Evolutionary conservation across 208 protist genomes (phyloP).

Genomic region (Trypanosoma grayi): DNA sequence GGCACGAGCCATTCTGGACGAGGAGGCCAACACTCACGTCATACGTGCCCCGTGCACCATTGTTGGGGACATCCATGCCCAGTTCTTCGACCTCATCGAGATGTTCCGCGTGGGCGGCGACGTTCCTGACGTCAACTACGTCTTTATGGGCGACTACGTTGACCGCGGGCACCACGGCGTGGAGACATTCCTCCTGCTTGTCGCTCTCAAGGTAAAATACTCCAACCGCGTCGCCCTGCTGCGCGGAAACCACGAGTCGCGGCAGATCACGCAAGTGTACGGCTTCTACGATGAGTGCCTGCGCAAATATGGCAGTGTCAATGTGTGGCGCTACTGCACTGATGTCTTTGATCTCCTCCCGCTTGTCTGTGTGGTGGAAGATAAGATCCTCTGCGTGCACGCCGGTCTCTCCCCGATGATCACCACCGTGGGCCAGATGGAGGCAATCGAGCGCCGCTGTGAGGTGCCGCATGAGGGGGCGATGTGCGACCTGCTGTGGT

Average conservation of each 20-base stretch:
- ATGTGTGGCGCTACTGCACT: slow-evolving; percentile 99
- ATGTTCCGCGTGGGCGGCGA: slow-evolving; percentile 97
- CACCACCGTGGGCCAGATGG: slow-evolving; percentile 96
- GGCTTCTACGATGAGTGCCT: slow-evolving; percentile 99
- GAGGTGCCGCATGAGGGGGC: slow-evolving; percentile 98
- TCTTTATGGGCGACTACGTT: slow-evolving; percentile 98
- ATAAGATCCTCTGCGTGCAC: slow-evolving; percentile 98
- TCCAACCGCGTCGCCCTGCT: slow-evolving; percentile 95
- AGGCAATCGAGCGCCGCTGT: slow-evolving; percentile 94
- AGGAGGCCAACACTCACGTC: slow-evolving; percentile 91
- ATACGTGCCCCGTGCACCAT: slow-evolving; percentile 91
- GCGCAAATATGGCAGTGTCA: slow-evolving; percentile 99
- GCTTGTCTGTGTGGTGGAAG: slow-evolving; percentile 97
- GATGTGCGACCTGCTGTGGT: slow-evolving; percentile 99
- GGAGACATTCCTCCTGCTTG: slow-evolving; percentile 97
- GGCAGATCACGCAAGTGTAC: slow-evolving; percentile 98
- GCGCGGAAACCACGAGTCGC: slow-evolving; percentile 95
- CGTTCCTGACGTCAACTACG: slow-evolving; percentile 96
- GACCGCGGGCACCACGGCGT: slow-evolving; percentile 98
- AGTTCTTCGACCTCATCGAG: slow-evolving; percentile 97
- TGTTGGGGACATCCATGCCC: slow-evolving; percentile 94
- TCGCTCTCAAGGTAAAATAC: slow-evolving; percentile 98
- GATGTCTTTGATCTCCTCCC: slow-evolving; percentile 99
- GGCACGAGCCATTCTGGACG: slow-evolving; percentile 81
- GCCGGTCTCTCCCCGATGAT: slow-evolving; percentile 98